These are phyloP conservation scores for Hypoxylon sp. DNA, from an alignment of 2,329 filamentous ascomycete species.

Conservation along the genomic window DNA sequence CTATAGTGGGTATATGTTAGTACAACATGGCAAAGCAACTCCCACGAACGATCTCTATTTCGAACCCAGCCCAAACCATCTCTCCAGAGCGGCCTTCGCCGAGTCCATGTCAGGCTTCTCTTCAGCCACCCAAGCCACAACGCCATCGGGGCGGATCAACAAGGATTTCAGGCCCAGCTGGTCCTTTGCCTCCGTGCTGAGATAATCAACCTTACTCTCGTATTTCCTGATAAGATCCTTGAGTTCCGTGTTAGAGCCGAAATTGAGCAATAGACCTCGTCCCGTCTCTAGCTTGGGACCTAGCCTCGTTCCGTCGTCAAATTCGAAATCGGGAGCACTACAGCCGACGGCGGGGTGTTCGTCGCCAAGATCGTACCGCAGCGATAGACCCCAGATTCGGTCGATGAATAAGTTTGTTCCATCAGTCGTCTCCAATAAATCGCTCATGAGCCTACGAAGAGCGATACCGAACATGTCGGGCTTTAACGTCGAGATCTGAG, in stretches of 20 bases:
- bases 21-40: not conserved
- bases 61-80: slow-evolving; percentile 40
- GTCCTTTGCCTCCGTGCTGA: slow-evolving; percentile 44
- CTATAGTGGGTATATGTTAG: slow-evolving; percentile 16
- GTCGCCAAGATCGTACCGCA: slow-evolving; percentile 53
- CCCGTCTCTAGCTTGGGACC: slow-evolving; percentile 52
- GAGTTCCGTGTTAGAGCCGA: slow-evolving; percentile 39
- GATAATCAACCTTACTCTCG: slow-evolving; percentile 44
- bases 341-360: slow-evolving; percentile 55
- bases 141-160: slow-evolving; percentile 54
- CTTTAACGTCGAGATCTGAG: slow-evolving; percentile 55
- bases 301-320: slow-evolving; percentile 50
- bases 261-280: slow-evolving; percentile 52
- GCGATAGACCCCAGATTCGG: slow-evolving; percentile 56
- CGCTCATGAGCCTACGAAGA: slow-evolving; percentile 47
- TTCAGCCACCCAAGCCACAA: slow-evolving; percentile 54
- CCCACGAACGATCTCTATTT: not conserved
- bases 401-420: slow-evolving; percentile 53
- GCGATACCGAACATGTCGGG: slow-evolving; percentile 51
- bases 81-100: slow-evolving; percentile 34
- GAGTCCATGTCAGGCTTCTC: slow-evolving; percentile 39
- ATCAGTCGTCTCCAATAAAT: slow-evolving; percentile 52
- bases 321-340: slow-evolving; percentile 57
- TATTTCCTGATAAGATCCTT: slow-evolving; percentile 34
- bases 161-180: slow-evolving; percentile 49